Conservation (phyloP, 169 alveolate species). For the Theileria parva region DNA sequence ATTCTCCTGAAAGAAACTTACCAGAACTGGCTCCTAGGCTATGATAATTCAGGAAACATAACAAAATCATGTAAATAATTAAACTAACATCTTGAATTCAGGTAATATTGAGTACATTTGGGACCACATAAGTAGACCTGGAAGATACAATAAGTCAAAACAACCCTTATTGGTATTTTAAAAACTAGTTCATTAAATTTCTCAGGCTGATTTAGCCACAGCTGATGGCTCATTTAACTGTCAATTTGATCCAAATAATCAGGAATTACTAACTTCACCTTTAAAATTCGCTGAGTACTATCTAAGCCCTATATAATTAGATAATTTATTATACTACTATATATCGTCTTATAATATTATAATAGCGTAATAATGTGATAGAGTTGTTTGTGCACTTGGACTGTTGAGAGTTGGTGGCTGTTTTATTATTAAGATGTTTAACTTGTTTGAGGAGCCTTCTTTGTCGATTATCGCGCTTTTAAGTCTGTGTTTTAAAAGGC, state of each 20-base stretch:
- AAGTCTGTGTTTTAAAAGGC: slow-evolving; percentile 69
- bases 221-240: slow-evolving; percentile 78
- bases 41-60: slow-evolving; percentile 76
- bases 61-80: slow-evolving; percentile 23
- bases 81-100: background rate
- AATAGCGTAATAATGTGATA: background rate
- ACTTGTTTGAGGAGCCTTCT: slow-evolving; percentile 70
- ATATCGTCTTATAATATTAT: too few relatives aligned
- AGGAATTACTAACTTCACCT: slow-evolving; percentile 70
- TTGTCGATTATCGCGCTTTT: slow-evolving; percentile 70
- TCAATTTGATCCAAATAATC: slow-evolving; percentile 75
- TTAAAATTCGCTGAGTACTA: slow-evolving; percentile 67
- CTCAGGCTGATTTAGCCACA: slow-evolving; percentile 70
- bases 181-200: slow-evolving; percentile 3
- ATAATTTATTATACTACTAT: background rate
- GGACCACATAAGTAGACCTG: slow-evolving; percentile 66
- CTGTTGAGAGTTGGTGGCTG: slow-evolving; percentile 73
- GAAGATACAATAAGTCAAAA: slow-evolving; percentile 48
- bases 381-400: slow-evolving; percentile 76
- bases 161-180: slow-evolving; percentile 38
- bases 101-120: slow-evolving; percentile 74
- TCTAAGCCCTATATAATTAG: background rate
- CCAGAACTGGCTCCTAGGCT: slow-evolving; percentile 72
- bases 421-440: slow-evolving; percentile 72
- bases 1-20: slow-evolving; percentile 73